Conservation (phyloP, 2,329 filamentous ascomycete genomes). For the Albifimbria verrucaria region DNA sequence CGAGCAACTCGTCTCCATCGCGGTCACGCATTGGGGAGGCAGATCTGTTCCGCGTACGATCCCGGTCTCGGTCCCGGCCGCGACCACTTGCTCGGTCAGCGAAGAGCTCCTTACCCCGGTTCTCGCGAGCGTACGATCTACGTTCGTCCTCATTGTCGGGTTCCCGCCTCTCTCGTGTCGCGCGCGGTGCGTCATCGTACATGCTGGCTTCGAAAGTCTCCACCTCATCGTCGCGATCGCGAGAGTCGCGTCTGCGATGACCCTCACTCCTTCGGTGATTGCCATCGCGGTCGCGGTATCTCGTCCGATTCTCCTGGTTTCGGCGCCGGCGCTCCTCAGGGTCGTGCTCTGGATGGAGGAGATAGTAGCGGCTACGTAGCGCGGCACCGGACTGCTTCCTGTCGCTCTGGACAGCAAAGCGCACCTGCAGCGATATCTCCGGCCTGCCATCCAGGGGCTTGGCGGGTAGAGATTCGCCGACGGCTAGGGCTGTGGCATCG, state of each 20-base stretch:
- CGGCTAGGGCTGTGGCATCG: conserved; percentile 53
- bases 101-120: conserved; percentile 63
- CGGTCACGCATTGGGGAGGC: conserved; percentile 46
- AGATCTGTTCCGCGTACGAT: conserved; percentile 42
- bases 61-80: conserved; percentile 31
- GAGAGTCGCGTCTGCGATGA: conserved; percentile 36
- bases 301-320: conserved; percentile 53
- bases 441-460: conserved; percentile 67
- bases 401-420: conserved; percentile 72
- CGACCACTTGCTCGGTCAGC: conserved; percentile 35
- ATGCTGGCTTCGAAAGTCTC: conserved; percentile 70
- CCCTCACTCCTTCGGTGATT: conserved; percentile 31
- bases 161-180: conserved; percentile 18
- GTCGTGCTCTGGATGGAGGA: conserved; percentile 86
- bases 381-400: conserved; percentile 77
- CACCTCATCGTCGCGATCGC: conserved; percentile 46
- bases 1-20: conserved; percentile 36
- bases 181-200: conserved; percentile 67
- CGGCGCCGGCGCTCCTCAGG: conserved; percentile 67
- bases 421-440: conserved; percentile 66
- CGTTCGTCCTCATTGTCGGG: conserved; percentile 23
- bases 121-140: conserved; percentile 30
- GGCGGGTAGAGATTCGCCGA: conserved; percentile 64
- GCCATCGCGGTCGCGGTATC: conserved; percentile 59
- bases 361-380: conserved; percentile 83